A percentile compares a stretch with the other conserved stretches of the same genome.
Conservation (phyloP, 805 yeast species). For the Kodamaea neixiangensis region DNA sequence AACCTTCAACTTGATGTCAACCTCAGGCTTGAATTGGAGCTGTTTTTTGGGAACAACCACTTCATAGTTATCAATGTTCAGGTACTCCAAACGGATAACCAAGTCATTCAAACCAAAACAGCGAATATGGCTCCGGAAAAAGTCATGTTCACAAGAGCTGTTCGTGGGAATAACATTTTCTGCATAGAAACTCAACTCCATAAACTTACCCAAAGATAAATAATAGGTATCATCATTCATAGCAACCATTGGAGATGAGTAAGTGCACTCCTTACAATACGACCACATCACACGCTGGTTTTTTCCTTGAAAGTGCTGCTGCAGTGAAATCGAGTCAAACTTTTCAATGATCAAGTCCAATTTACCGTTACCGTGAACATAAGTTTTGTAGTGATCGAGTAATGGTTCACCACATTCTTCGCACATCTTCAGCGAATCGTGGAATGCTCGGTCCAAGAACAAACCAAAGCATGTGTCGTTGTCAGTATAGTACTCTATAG, state of each 20-base stretch:
- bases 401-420: conserved; percentile 75
- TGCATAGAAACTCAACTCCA: conserved; percentile 82
- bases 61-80: conserved; percentile 73
- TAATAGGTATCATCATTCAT: conserved; percentile 89
- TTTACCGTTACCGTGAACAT: conserved; percentile 85
- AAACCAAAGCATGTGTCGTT: conserved; percentile 89
- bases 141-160: conserved; percentile 71
- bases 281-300: conserved; percentile 87
- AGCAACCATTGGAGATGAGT: conserved; percentile 72
- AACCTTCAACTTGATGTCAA: conserved; percentile 66
- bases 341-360: conserved; percentile 75
- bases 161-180: conserved; percentile 39
- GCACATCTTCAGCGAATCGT: conserved; percentile 67
- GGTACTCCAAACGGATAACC: conserved; percentile 78
- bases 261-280: conserved; percentile 77
- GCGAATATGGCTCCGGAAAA: conserved; percentile 76
- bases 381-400: conserved; percentile 77
- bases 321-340: conserved; percentile 25
- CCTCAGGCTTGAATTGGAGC: conserved; percentile 70
- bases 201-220: conserved; percentile 88
- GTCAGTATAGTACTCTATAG: conserved; percentile 86
- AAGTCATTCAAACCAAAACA: conserved; percentile 81
- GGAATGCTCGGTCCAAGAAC: conserved; percentile 76
- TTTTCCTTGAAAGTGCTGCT: conserved; percentile 22
- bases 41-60: conserved; percentile 74